Percentiles rank a stretch among this genome's conserved stretches.
Conservation (phyloP, 2,329 filamentous ascomycete species). For the Arthrinium phaeospermum region DNA sequence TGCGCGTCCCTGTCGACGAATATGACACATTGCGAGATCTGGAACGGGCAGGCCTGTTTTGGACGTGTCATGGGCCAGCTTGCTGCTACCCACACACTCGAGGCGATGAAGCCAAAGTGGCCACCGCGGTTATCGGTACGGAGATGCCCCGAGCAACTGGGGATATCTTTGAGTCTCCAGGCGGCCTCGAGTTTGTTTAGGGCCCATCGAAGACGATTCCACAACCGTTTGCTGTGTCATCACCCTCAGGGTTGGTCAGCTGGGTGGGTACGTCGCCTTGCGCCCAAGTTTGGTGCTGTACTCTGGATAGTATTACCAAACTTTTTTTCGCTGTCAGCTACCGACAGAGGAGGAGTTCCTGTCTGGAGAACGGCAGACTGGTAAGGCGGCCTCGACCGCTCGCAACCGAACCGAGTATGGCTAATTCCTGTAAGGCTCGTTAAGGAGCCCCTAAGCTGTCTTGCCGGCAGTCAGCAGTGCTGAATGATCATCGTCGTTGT, state of each 20-base stretch:
- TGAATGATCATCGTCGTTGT: conserved; percentile 47
- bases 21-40: conserved; percentile 48
- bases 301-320: conserved; percentile 32
- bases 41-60: conserved; percentile 47
- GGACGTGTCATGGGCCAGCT: conserved; percentile 46
- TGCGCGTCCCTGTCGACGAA: conserved; percentile 47
- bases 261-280: conserved; percentile 35
- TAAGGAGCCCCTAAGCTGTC: not conserved
- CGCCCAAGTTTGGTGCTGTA: conserved; percentile 37
- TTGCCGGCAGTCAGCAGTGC: conserved; percentile 48
- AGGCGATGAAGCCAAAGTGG: conserved; percentile 49
- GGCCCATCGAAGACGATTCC: conserved; percentile 23
- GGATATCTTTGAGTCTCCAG: conserved; percentile 38
- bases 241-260: not conserved
- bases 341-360: conserved; percentile 41
- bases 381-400: conserved; percentile 26
- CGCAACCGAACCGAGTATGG: conserved; percentile 32
- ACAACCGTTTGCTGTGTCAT: not conserved
- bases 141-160: conserved; percentile 49
- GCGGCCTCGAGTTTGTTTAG: conserved; percentile 36
- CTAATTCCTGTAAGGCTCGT: conserved; percentile 43
- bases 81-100: conserved; percentile 47
- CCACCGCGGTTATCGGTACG: conserved; percentile 50
- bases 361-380: no score
- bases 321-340: conserved; percentile 37